These are phyloP conservation scores for Penicillium sp. DNA, from an alignment of 2,329 filamentous ascomycete species.

Conservation along the genomic window DNA sequence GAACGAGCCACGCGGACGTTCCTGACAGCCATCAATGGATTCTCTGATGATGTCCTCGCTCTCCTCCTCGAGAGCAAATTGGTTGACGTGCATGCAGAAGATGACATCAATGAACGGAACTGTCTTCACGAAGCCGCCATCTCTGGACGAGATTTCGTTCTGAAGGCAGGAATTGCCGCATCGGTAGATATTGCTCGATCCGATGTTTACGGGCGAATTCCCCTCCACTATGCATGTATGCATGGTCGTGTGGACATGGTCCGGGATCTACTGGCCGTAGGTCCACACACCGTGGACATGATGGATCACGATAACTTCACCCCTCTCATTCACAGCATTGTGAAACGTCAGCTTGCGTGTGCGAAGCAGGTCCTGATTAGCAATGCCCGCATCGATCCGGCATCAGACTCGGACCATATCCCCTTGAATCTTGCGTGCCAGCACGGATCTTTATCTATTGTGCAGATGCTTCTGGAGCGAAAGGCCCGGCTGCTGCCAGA, in stretches of 20 bases:
- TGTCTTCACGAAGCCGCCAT: slow-evolving; percentile 97
- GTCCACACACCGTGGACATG: slow-evolving; percentile 74
- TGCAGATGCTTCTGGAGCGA: slow-evolving; percentile 78
- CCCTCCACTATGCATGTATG: slow-evolving; percentile 94
- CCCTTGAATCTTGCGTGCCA: slow-evolving; percentile 94
- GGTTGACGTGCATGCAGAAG: slow-evolving; percentile 88
- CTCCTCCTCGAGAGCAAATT: slow-evolving; percentile 76
- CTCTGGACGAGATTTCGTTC: slow-evolving; percentile 78
- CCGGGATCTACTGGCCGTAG: slow-evolving; percentile 67
- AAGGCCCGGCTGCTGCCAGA: slow-evolving; percentile 84
- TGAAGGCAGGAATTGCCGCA: slow-evolving; percentile 71
- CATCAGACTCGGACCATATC: slow-evolving; percentile 85
- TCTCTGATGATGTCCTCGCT: slow-evolving; percentile 71
- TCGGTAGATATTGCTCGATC: slow-evolving; percentile 76
- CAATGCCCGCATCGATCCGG: slow-evolving; percentile 81
- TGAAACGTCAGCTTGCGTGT: slow-evolving; percentile 78
- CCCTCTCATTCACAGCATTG: slow-evolving; percentile 90
- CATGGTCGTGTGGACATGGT: slow-evolving; percentile 87
- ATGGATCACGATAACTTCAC: slow-evolving; percentile 98
- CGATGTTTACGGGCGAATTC: slow-evolving; percentile 92
- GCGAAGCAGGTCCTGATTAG: slow-evolving; percentile 74
- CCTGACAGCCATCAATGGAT: slow-evolving; percentile 83
- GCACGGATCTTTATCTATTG: slow-evolving; percentile 81
- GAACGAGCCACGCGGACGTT: slow-evolving; percentile 89
- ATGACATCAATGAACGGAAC: slow-evolving; percentile 97